Percentiles rank a stretch among this genome's conserved stretches.
These are phyloP conservation scores for Tulasnella sp. DNA, from an alignment of 768 basidiomycete genomes.

Conservation along the genomic window DNA sequence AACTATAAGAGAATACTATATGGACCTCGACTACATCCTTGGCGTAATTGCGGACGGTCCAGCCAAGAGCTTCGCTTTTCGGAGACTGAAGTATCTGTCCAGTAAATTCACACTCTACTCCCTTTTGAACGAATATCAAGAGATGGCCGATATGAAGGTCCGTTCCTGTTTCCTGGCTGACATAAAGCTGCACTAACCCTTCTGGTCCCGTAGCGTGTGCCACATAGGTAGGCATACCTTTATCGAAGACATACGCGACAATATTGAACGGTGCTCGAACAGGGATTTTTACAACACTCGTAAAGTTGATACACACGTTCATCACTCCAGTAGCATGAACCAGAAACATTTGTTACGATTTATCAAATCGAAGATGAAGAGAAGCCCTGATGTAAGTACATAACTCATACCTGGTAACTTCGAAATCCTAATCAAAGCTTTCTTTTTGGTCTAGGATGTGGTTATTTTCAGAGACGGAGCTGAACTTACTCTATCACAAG, in stretches of 20 bases:
- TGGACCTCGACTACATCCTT: conserved; percentile 87
- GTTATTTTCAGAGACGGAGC: conserved; percentile 93
- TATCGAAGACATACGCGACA: background rate
- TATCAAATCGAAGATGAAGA: conserved; percentile 98
- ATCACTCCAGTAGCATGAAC: conserved; percentile 98
- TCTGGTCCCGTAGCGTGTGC: conserved; percentile 41
- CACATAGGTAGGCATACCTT: conserved; percentile 53
- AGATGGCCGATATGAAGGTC: conserved; percentile 94
- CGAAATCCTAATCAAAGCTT: background rate
- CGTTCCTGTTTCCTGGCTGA: conserved; percentile 18
- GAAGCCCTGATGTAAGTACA: conserved; percentile 52
- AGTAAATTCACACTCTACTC: conserved; percentile 93
- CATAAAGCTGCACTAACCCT: background rate
- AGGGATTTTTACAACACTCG: conserved; percentile 98
- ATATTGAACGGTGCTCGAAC: background rate
- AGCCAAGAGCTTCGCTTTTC: conserved; percentile 89
- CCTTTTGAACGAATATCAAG: conserved; percentile 86
- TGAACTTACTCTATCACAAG: conserved; percentile 77
- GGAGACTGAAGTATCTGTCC: conserved; percentile 78
- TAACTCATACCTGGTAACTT: background rate
- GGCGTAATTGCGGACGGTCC: conserved; percentile 90
- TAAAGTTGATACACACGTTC: conserved; percentile 98
- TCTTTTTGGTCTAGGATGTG: conserved; percentile 49
- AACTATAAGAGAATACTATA: conserved; percentile 85
- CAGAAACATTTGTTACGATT: conserved; percentile 97